Conservation (phyloP, 306 rosid species). For the Citrullus amarus region DNA sequence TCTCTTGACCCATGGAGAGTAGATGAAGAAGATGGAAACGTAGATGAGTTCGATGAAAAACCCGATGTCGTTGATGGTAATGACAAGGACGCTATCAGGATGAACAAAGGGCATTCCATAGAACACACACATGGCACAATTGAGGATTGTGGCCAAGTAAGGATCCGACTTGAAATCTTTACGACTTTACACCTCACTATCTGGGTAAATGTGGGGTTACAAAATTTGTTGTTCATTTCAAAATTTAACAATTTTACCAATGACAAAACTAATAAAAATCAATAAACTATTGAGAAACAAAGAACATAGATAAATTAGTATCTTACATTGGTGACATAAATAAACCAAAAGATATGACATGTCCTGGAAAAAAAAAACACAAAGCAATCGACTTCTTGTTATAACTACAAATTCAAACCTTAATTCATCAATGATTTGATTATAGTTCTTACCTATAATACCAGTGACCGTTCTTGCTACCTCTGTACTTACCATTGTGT, state of each 20-base stretch:
- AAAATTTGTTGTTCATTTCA: not conserved
- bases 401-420: not conserved
- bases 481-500: conserved; percentile 4
- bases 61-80: conserved; percentile 53
- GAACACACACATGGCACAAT: conserved; percentile 56
- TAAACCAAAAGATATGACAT: conserved; percentile 50
- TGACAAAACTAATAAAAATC: not conserved
- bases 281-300: not conserved
- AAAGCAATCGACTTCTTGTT: not conserved
- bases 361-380: conserved; percentile 38
- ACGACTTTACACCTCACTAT: conserved; percentile 42
- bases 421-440: not conserved
- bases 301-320: not conserved
- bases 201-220: conserved; percentile 51
- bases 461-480: conserved; percentile 26
- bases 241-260: not conserved
- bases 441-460: conserved; percentile 28
- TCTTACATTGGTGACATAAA: conserved; percentile 73
- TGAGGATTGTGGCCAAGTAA: conserved; percentile 50
- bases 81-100: conserved; percentile 39
- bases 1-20: conserved; percentile 26
- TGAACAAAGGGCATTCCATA: conserved; percentile 58
- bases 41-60: conserved; percentile 31
- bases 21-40: conserved; percentile 27
- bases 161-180: conserved; percentile 73